Evolutionary conservation across 331 rosid species (phyloP).

Genomic region (Spiraea crenata): DNA sequence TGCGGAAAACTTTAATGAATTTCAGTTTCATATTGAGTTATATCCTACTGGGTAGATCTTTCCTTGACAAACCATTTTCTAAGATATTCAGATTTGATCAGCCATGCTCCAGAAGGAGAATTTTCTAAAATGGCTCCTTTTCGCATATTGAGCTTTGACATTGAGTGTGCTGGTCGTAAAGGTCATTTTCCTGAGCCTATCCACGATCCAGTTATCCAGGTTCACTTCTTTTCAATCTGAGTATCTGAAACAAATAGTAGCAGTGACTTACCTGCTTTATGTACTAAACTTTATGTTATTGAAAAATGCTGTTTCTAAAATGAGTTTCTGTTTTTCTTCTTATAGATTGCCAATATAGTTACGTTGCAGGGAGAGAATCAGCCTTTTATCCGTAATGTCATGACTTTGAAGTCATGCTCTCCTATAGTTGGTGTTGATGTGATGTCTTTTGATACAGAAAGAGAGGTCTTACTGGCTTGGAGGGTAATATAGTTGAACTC

Average conservation of each 20-base stretch:
- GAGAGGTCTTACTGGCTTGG: conserved; percentile 92
- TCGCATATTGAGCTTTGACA: conserved; percentile 96
- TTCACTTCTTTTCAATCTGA: conserved; percentile 24
- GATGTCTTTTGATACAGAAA: conserved; percentile 83
- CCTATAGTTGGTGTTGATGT: conserved; percentile 96
- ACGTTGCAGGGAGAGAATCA: conserved; percentile 87
- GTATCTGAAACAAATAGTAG: background rate
- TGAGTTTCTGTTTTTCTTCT: conserved; percentile 15
- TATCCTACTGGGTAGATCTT: background rate
- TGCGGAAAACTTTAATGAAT: background rate
- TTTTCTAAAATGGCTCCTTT: conserved; percentile 98
- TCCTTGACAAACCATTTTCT: conserved; percentile 46
- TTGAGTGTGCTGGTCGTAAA: conserved; percentile 99
- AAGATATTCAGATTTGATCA: conserved; percentile 82
- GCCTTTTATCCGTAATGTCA: conserved; percentile 79
- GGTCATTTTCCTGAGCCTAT: conserved; percentile 98
- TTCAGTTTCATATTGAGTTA: conserved; percentile 16
- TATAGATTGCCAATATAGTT: conserved; percentile 87
- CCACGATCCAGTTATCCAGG: conserved; percentile 99
- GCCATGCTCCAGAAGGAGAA: conserved; percentile 95
- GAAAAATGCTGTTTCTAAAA: conserved; percentile 21
- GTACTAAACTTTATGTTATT: background rate
- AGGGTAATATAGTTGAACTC: conserved; percentile 55
- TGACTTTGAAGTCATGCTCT: conserved; percentile 94
- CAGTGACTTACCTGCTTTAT: conserved; percentile 6